Conservation (phyloP, 2,329 filamentous ascomycete genomes). For the Trichoderma harzianum region DNA sequence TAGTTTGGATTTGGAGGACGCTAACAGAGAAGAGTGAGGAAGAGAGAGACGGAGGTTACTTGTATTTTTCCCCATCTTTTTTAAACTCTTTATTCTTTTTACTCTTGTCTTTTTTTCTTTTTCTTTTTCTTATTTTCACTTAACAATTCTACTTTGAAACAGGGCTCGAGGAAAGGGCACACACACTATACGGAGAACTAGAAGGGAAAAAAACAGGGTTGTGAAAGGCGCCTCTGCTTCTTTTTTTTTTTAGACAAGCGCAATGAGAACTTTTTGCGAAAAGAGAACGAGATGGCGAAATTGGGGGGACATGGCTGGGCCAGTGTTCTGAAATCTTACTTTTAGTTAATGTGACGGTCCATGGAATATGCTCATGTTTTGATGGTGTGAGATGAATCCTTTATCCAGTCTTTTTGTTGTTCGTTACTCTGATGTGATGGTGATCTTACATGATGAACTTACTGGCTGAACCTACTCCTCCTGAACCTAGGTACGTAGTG, state of each 20-base stretch:
- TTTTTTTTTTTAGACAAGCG: neutral
- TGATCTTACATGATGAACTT: neutral
- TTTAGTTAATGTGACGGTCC: slow-evolving; percentile 8
- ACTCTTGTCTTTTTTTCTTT: neutral
- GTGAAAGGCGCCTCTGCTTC: neutral
- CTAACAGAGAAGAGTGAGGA: neutral
- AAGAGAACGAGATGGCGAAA: neutral
- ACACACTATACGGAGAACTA: neutral
- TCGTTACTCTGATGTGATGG: neutral
- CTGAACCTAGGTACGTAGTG: neutral
- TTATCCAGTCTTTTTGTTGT: neutral
- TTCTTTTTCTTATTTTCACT: neutral
- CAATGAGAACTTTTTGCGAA: neutral
- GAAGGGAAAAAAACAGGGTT: neutral
- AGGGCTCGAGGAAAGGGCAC: neutral
- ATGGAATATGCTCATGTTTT: neutral
- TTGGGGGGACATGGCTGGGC: slow-evolving; percentile 3
- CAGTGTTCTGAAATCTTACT: slow-evolving; percentile 2
- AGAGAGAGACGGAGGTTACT: neutral
- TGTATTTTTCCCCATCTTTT: neutral
- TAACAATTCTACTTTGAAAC: neutral
- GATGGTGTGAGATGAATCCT: neutral
- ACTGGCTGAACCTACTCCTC: neutral
- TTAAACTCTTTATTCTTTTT: neutral
- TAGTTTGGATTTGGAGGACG: neutral